Conservation (phyloP, 768 basidiomycete genomes). For the Dacryopinax spathularia region DNA sequence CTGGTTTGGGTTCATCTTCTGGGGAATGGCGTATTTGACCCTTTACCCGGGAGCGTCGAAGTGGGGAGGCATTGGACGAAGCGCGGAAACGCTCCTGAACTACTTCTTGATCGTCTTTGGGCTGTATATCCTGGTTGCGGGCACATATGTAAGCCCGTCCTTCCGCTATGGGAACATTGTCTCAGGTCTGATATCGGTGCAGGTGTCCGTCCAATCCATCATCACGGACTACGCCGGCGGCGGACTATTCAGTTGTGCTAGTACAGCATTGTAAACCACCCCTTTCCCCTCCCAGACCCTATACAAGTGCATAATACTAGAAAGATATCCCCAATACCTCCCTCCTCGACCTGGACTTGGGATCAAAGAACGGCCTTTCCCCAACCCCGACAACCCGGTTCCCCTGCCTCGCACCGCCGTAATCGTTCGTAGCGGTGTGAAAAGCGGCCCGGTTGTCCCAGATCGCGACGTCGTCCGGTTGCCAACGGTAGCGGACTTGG, state of each 20-base stretch:
- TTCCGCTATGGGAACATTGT: too few species aligned
- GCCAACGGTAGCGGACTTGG: slow-evolving; percentile 39
- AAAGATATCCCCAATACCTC: slow-evolving; percentile 6
- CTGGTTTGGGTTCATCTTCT: slow-evolving; percentile 33
- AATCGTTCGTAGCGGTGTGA: slow-evolving; percentile 28
- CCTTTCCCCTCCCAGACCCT: background rate
- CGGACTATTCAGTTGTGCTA: slow-evolving; percentile 25
- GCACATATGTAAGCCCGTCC: slow-evolving; percentile 29
- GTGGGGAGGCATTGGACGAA: slow-evolving; percentile 25
- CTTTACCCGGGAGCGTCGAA: slow-evolving; percentile 26
- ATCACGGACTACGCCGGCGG: slow-evolving; percentile 26
- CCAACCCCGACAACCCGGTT: slow-evolving; percentile 42
- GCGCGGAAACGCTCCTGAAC: slow-evolving; percentile 28
- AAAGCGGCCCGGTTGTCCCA: slow-evolving; percentile 46
- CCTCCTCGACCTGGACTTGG: slow-evolving; percentile 26
- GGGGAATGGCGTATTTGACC: slow-evolving; percentile 32
- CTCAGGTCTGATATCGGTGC: too few species aligned
- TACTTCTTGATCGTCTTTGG: slow-evolving; percentile 28
- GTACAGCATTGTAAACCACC: slow-evolving; percentile 19
- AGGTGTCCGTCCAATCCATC: slow-evolving; percentile 29
- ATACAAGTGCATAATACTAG: background rate
- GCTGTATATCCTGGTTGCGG: slow-evolving; percentile 27
- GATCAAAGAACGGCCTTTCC: slow-evolving; percentile 39
- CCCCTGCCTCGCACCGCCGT: slow-evolving; percentile 28
- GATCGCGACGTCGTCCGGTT: slow-evolving; percentile 39